These are phyloP conservation scores for Coemansia sp. DNA, from an alignment of 192 early-diverging fungal species.

Conservation along the genomic window DNA sequence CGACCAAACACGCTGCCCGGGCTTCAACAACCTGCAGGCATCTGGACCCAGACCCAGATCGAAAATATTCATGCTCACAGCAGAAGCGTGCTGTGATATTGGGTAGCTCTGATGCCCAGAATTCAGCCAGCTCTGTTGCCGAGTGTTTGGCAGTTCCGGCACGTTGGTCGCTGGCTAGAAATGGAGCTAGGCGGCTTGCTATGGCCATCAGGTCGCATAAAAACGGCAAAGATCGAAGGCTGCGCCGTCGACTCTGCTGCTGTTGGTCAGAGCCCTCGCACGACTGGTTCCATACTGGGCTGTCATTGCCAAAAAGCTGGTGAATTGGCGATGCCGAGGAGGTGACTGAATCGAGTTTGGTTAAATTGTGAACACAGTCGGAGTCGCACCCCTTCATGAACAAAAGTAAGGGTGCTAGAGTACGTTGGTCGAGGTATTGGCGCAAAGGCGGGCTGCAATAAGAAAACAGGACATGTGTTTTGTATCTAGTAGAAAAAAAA, in stretches of 20 bases:
- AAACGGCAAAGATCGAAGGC: neutral
- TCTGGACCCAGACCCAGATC: neutral
- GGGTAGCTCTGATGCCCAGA: slow-evolving; percentile 21
- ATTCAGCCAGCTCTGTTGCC: neutral
- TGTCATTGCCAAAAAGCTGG: slow-evolving; percentile 13
- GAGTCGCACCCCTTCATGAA: slow-evolving; percentile 31
- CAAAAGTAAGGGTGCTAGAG: neutral
- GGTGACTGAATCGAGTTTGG: slow-evolving; percentile 9
- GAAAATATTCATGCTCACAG: neutral
- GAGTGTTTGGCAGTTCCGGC: neutral
- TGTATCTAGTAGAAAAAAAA: neutral
- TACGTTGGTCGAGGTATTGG: neutral
- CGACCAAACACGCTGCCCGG: neutral
- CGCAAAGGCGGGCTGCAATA: neutral
- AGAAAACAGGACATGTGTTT: neutral
- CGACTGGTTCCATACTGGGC: slow-evolving; percentile 23
- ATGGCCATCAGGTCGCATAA: slow-evolving; percentile 8
- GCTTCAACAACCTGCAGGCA: neutral
- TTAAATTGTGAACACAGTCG: slow-evolving; percentile 28
- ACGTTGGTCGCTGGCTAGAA: neutral
- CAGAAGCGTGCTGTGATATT: slow-evolving; percentile 1
- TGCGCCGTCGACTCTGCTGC: neutral
- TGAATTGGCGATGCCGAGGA: neutral
- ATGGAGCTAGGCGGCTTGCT: neutral
- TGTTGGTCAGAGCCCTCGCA: neutral